A percentile compares a stretch with the other conserved stretches of the same genome.
Evolutionary conservation across 2,329 filamentous ascomycete species (phyloP).

Genomic region (Aureobasidium sp.): DNA sequence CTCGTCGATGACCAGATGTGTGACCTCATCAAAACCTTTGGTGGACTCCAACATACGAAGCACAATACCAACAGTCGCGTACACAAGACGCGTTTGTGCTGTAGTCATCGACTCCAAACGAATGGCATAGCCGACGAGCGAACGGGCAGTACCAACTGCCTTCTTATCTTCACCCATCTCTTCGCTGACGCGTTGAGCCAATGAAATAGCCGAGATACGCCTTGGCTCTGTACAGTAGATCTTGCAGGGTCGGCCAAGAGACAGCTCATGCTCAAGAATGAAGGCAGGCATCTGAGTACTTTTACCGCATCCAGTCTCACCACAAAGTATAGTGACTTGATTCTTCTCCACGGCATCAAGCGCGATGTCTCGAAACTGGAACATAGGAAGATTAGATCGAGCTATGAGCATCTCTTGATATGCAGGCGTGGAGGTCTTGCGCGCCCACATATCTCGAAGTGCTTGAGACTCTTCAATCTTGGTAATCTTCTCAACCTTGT

Average conservation of each 20-base stretch:
- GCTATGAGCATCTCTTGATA: constrained; percentile 75
- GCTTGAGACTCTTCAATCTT: constrained; percentile 17
- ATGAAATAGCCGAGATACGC: constrained; percentile 89
- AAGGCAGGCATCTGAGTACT: constrained; percentile 96
- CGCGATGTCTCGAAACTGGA: constrained; percentile 72
- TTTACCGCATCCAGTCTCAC: constrained; percentile 95
- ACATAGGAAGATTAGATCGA: constrained; percentile 82
- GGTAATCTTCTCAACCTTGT: constrained; percentile 8
- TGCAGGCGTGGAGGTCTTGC: constrained; percentile 43
- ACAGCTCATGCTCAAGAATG: constrained; percentile 80
- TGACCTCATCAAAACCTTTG: constrained; percentile 79
- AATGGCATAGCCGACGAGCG: constrained; percentile 90
- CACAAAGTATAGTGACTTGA: constrained; percentile 87
- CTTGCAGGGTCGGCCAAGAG: constrained; percentile 73
- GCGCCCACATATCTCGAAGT: constrained; percentile 45
- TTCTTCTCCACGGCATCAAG: constrained; percentile 68
- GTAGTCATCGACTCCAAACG: constrained; percentile 82
- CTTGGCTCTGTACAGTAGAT: constrained; percentile 94
- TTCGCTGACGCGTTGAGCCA: constrained; percentile 88
- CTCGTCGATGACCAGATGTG: constrained; percentile 92
- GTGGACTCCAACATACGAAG: constrained; percentile 93
- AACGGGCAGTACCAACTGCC: constrained; percentile 74
- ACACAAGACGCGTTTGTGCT: constrained; percentile 75
- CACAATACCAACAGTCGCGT: constrained; percentile 86
- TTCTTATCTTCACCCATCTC: constrained; percentile 80